Evolutionary conservation across 495 filamentous ascomycete genomes (phyloP).

Genomic region (Trichoderma asperelloides): DNA sequence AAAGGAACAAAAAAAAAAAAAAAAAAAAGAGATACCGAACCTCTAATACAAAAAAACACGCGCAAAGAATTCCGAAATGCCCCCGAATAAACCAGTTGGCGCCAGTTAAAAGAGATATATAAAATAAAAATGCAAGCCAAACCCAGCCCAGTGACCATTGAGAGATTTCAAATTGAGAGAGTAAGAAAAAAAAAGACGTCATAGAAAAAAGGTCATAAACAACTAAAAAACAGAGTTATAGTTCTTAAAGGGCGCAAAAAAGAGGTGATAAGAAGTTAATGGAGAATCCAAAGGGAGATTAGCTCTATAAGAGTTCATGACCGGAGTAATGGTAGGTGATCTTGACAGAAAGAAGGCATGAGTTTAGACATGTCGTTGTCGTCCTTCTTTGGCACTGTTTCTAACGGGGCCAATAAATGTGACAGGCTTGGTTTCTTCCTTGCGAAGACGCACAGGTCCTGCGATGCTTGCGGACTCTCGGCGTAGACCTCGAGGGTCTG

Average conservation of each 20-base stretch:
- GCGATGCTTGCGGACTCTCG: slow-evolving; percentile 20
- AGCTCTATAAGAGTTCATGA: background rate
- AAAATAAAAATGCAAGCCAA: background rate
- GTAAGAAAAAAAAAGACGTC: slow-evolving; percentile 8
- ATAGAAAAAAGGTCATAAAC: background rate
- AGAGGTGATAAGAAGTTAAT: slow-evolving; percentile 1
- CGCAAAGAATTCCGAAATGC: background rate
- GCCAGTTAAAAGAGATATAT: background rate
- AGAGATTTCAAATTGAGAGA: background rate
- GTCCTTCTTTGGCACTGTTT: slow-evolving; percentile 23
- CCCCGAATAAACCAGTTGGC: background rate
- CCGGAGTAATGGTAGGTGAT: background rate
- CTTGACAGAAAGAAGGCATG: background rate
- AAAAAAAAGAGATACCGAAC: background rate
- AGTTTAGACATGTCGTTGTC: slow-evolving; percentile 14
- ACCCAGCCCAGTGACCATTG: background rate
- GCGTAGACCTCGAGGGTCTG: slow-evolving; percentile 25
- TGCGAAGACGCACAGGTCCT: slow-evolving; percentile 29
- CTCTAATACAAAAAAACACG: slow-evolving; percentile 5
- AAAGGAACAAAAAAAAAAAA: too few relatives aligned
- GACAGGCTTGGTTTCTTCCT: slow-evolving; percentile 37
- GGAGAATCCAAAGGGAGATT: background rate
- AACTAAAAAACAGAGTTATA: slow-evolving; percentile 11
- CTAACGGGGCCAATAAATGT: slow-evolving; percentile 35
- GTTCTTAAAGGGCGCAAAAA: slow-evolving; percentile 1